Base-by-base conservation (phyloP, 2,329 filamentous ascomycete genomes). In the Apiospora marii region DNA sequence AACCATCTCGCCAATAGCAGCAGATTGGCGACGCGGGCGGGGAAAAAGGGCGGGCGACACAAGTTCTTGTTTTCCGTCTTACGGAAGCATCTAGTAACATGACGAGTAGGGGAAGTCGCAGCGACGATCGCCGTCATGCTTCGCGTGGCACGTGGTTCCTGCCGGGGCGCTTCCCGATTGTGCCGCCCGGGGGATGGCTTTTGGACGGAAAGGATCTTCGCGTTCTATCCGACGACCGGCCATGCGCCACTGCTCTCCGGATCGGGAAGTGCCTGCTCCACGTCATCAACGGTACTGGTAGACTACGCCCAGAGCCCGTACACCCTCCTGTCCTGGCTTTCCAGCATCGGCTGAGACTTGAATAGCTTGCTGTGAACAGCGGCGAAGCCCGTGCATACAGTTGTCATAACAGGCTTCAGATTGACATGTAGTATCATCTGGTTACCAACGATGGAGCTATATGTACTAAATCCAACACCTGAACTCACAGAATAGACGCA, bases 71-170 rank as follows among this genome's bases (percentile, higher is more conserved):
- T 37, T 22, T 41, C 2, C 58, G 13, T 37, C 30, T 12, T 16
- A 12, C 53, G 19, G 53, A 61, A 61, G 14, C 53, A 22, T 61
- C 34, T 41, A 41, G 30, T 22, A 41, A 13, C 19, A 64, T 3
- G 34, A 13, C 58, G 4, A n/a, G 12, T 2, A 41, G 12, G 22
- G 58, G 7, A 14, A 14, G 13, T 2, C 58, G 58, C 58, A 37
- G 4, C 12, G 58, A 64, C 13, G 19, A 64, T 64, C 58, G 1
- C 34, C 27, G 13, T 53, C 48, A 49, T 2, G 22, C 27, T 61
- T 61, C 53, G 16, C 27, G 53, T 61, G 53, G 53, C 58, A 64
- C 34, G 58, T 64, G 58, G 58, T 12, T 41, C 30, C 58, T 64
- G 58, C 30, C 58, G 58, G 58, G 22, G 58, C 58, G 19, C 3